Base-by-base conservation (phyloP, 2,329 filamentous ascomycete genomes). In the Talaromyces sp. region DNA sequence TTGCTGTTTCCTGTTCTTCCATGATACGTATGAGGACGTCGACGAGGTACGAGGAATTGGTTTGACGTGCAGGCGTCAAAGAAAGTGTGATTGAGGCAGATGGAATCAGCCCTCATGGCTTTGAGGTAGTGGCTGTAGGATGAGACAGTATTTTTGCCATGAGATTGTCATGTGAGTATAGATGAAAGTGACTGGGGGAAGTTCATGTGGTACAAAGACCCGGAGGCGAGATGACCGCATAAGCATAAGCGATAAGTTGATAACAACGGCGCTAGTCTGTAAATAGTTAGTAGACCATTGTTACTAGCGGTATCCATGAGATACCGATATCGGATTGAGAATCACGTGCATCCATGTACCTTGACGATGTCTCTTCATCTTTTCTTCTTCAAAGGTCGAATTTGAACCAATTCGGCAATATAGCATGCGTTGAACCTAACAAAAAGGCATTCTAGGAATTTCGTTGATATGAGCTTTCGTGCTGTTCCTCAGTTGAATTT, bases 21-120 rank as follows among this genome's bases (percentile, higher is more conserved):
- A 69, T 70, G 31, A 66, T 69, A 54, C 39, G 45, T 35, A 33
- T n/a, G 35, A 52, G 50, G 59, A 43, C 2, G 33, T 37, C 37
- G 43, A 14, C 16, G 43, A 52, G 45, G 35, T 52, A 22, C 59
- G 22, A 37, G 24, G 19, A 33, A 48, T 37, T 27, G 22, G 19
- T 37, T 41, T 27, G 47, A 43, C 60, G 37, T 43, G 60, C 16
- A 41, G 22, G 35, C 8, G 45, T 19, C 43, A 37, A 31, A n/a
- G 19, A 3, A 50, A 2, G 27, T 56, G 33, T 37, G 52, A 22
- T 56, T 33, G 33, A 56, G 33, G n/a, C 6, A 22, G n/a, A 33
- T 39, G 4, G n/a, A 39, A 24, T n/a, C 22, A 56, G 37, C 56
- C 37, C 22, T 59, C 56, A 59, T 59, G 37, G 27, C 39, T 59